Conservation (phyloP, 176 grass and related monocot genomes). For the Carex kokanica region DNA sequence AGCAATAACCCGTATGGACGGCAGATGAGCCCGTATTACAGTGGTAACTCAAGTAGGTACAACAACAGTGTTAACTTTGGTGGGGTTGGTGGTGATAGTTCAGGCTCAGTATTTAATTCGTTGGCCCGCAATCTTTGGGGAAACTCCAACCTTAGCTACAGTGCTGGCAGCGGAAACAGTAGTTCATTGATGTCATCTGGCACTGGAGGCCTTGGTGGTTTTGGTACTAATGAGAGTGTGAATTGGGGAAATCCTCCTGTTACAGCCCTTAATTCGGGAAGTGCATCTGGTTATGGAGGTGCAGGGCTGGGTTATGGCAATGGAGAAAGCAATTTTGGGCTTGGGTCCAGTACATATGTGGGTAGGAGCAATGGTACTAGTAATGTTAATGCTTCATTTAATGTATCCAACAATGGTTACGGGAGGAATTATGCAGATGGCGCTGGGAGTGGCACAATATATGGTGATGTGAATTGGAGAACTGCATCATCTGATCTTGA, state of each 20-base stretch:
- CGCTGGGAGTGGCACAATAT: slow-evolving; percentile 50
- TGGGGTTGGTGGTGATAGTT: slow-evolving; percentile 49
- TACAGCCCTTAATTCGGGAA: slow-evolving; percentile 42
- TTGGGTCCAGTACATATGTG: slow-evolving; percentile 44
- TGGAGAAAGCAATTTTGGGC: slow-evolving; percentile 50
- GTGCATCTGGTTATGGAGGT: slow-evolving; percentile 41
- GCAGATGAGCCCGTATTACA: slow-evolving; percentile 65
- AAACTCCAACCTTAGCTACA: slow-evolving; percentile 59
- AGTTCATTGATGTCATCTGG: slow-evolving; percentile 63
- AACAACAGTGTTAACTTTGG: slow-evolving; percentile 53
- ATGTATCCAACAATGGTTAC: slow-evolving; percentile 61
- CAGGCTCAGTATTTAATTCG: slow-evolving; percentile 52
- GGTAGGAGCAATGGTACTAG: slow-evolving; percentile 54
- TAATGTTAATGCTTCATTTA: slow-evolving; percentile 45
- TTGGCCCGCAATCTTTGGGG: slow-evolving; percentile 68
- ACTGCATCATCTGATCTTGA: slow-evolving; percentile 69
- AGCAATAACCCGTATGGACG: slow-evolving; percentile 51
- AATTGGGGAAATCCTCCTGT: slow-evolving; percentile 82
- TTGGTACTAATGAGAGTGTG: slow-evolving; percentile 54
- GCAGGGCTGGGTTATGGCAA: slow-evolving; percentile 60
- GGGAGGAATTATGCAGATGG: slow-evolving; percentile 64
- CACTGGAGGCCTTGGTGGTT: slow-evolving; percentile 58
- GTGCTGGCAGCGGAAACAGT: slow-evolving; percentile 49
- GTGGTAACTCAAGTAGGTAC: slow-evolving; percentile 67
- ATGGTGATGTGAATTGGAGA: slow-evolving; percentile 71